These are phyloP conservation scores for Diplodia seriata DNA, from an alignment of 2,329 filamentous ascomycete species.

Conservation along the genomic window DNA sequence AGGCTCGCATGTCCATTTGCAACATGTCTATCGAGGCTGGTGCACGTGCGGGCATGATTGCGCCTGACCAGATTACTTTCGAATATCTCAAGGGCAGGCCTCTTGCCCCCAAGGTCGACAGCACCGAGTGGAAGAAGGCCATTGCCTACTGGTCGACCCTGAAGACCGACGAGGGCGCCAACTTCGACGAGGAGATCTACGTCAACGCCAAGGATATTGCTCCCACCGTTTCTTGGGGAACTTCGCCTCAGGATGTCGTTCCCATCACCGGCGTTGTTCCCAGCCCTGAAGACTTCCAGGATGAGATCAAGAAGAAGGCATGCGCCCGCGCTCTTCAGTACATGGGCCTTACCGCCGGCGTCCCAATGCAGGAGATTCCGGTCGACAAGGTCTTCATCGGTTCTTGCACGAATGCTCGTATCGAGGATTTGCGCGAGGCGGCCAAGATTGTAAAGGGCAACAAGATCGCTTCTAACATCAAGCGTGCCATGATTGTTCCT, in stretches of 20 bases:
- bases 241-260: slow-evolving; percentile 94
- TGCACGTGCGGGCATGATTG: slow-evolving; percentile 94
- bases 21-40: slow-evolving; percentile 99
- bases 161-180: slow-evolving; percentile 84
- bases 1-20: slow-evolving; percentile 98
- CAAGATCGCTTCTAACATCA: slow-evolving; percentile 86
- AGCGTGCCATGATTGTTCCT: slow-evolving; percentile 94
- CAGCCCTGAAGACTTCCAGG: slow-evolving; percentile 83
- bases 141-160: slow-evolving; percentile 86
- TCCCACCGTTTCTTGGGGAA: slow-evolving; percentile 96
- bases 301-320: slow-evolving; percentile 78
- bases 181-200: slow-evolving; percentile 87
- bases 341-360: slow-evolving; percentile 90
- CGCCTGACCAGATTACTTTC: slow-evolving; percentile 91
- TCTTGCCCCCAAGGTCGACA: slow-evolving; percentile 82
- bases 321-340: slow-evolving; percentile 88
- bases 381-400: slow-evolving; percentile 98
- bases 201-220: slow-evolving; percentile 92
- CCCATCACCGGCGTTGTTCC: slow-evolving; percentile 92
- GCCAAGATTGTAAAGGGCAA: slow-evolving; percentile 85
- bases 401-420: slow-evolving; percentile 95
- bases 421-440: slow-evolving; percentile 91
- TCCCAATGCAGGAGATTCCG: slow-evolving; percentile 86
- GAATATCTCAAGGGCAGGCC: slow-evolving; percentile 93
- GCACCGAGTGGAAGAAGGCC: slow-evolving; percentile 88